Base-by-base conservation (phyloP, 2,329 filamentous ascomycete species). In the Teratosphaeria zuluensis region DNA sequence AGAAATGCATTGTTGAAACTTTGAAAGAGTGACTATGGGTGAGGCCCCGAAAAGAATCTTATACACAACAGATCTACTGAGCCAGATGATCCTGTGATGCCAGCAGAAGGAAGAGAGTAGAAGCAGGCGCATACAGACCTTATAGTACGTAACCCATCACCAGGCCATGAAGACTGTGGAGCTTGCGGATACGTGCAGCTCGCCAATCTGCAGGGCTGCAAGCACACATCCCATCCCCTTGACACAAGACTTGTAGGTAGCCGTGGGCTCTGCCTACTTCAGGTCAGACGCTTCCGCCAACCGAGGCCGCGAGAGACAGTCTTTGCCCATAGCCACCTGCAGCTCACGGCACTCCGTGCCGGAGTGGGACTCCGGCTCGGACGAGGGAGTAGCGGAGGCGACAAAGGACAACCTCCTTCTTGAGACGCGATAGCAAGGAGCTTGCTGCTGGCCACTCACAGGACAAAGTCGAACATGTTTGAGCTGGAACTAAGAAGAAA, bases 11-110 rank as follows among this genome's bases (percentile, higher is more conserved):
- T 16, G 12, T 33, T 14, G 33, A 51, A n/a, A 19, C 11, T 31
- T 53, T 58, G 33, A 61, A 61, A 30, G 59, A 61, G 51, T 61
- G 59, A 59, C 59, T 58, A 35, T 38, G 56, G 51, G 58, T 54
- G 31, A 33, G 53, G 24, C 24, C 24, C 12, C 12, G 35, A 42
- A 42, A 55, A 55, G 32, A 53, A 53, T 53, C 11, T 52, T 30
- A 57, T 52, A 52, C 11, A 53, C 56, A 38, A 30, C 24, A 21
- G 30, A n/a, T 31, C 16, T 52, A n/a, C 9, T 19, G 16, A 53
- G 28, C 52, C 52, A 53, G 12, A 31, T 35, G 52, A 53, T n/a
- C 28, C 31, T 53, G 52, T 32, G 28, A 35, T 53, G 52, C 14
- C 19, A 16, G 24, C 7, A 38, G n/a, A 46, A 57, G 14, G 19